Evolutionary conservation across 768 basidiomycete genomes (phyloP).

Genomic region (Termitomyces sp.): DNA sequence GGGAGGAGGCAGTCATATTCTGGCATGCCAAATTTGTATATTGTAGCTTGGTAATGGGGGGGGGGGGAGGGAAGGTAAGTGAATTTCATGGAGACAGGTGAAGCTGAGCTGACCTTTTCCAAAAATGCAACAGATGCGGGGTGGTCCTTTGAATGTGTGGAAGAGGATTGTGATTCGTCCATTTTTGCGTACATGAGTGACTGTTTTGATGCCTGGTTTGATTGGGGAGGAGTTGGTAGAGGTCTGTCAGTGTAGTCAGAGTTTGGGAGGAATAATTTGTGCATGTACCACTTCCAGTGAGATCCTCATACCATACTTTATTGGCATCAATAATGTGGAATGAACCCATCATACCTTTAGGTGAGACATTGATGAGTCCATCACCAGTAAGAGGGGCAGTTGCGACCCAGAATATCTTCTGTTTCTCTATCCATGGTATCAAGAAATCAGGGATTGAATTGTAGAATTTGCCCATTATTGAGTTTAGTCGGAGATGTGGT

Average conservation of each 20-base stretch:
- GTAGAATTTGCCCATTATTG: constrained; percentile 52
- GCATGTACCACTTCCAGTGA: constrained; percentile 63
- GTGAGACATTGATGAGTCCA: constrained; percentile 66
- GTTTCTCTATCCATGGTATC: constrained; percentile 53
- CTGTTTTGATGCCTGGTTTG: constrained; percentile 35
- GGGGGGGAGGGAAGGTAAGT: no score
- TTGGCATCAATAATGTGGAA: constrained; percentile 56
- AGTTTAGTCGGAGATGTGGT: no score
- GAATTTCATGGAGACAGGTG: neutral
- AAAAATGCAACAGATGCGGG: constrained; percentile 54
- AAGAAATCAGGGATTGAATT: constrained; percentile 52
- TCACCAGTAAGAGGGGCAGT: constrained; percentile 53
- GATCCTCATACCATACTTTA: constrained; percentile 71
- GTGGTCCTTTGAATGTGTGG: constrained; percentile 57
- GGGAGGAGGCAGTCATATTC: constrained; percentile 56
- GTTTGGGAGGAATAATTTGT: neutral
- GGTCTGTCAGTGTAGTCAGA: neutral
- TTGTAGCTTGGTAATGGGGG: constrained; percentile 37
- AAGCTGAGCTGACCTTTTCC: constrained; percentile 43
- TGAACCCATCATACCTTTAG: constrained; percentile 57
- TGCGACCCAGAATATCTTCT: constrained; percentile 72
- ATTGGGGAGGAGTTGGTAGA: neutral
- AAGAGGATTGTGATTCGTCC: constrained; percentile 59
- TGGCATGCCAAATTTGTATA: constrained; percentile 58
- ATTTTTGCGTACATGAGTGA: constrained; percentile 55